Base-by-base conservation (phyloP, 768 basidiomycete species). In the Pleurotus cornucopiae region DNA sequence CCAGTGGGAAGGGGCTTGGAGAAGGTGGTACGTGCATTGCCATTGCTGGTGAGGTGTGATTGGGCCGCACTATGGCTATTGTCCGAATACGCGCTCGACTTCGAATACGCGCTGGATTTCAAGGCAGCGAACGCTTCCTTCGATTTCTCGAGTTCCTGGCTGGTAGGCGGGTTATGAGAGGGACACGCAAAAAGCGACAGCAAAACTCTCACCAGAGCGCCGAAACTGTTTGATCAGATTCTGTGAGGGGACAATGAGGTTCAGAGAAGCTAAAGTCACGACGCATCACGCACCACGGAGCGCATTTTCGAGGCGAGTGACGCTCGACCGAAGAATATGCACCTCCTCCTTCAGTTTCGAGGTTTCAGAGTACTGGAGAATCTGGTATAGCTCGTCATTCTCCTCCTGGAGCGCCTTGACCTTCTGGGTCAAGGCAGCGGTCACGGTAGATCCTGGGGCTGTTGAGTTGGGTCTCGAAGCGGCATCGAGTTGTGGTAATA, bases 341-440 rank as follows among this genome's bases (percentile, higher is more conserved):
- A 88, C 88, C 66, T 94, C 89, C 64, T 92, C 91, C 66, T 91
- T 91, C 59, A 94, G 66, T 66, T 81, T 85, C 4, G 90, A 91
- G 0, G 88, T 88, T 69, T 94, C 91, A 40, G 86, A 82, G 21
- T 75, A 75, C 67, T 83, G 87, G 55, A 94, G 70, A 7, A 93
- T 71, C 48, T 84, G 81, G 66, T 93, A 94, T 14, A 94, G 68
- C 60, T 94, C 91, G 61, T 94, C 90, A 58, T 94, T 94, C 69
- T 94, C 91, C 55, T 91, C 87, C 66, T 94, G 91, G 7, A 94
- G 73, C 14, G 85, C 69, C 47, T 82, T 82, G 23, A 82, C 80
- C 46, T 89, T 78, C 64, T 92, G 90, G 0, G 82, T 87, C 56
- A 94, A 77, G 0, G 91, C 91, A n/a, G 84, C 76, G 39, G 81